Base-by-base conservation (phyloP, 1,284 basidiomycete genomes). In the Ceratobasidium sp. region DNA sequence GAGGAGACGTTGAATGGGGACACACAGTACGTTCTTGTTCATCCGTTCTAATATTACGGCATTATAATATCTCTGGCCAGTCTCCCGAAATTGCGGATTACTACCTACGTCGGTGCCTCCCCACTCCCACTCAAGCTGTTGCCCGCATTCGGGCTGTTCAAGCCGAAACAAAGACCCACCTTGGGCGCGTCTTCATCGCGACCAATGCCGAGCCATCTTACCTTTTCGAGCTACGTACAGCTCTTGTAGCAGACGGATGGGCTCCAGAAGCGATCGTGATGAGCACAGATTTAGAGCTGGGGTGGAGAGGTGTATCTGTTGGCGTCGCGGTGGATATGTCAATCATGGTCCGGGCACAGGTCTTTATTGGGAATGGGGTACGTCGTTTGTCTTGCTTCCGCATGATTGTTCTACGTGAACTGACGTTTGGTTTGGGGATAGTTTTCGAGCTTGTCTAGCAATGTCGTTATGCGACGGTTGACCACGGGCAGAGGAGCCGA, bases 331-430 rank as follows among this genome's bases (percentile, higher is more conserved):
- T 86, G 77, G 87, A 88, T 75, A 87, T 87, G 86, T 80, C 85
- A 75, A 82, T 88, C 23, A 85, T 83, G 21, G 80, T 83, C 73
- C 78, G 84, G 54, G 86, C 87, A 0, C 81, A 85, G 73, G 80
- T 85, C 63, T 87, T 88, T 74, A 79, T 88, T 61, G 87, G 87
- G 1, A 88, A 88, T 74, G 87, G 87, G 76, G 86, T 86, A 73
- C 14, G 44, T 54, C 64, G 38, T 69, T n/a, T 49, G n/a, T n/a
- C 8, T 44, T 16, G 5, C n/a, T 9, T 14, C 63, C 30, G 8
- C 26, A 21, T 57, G n/a, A 50, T n/a, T 43, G 11, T 38, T 46
- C 30, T 57, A 14, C 16, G 18, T 41, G 35, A 11, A 38, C 35
- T 38, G 35, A 38, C 4, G 35, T 38, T 38, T 11, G 4, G 35